phyloP scores from a whole-genome alignment of 106 monocot species.

The Dendrobium catenatum region DNA sequence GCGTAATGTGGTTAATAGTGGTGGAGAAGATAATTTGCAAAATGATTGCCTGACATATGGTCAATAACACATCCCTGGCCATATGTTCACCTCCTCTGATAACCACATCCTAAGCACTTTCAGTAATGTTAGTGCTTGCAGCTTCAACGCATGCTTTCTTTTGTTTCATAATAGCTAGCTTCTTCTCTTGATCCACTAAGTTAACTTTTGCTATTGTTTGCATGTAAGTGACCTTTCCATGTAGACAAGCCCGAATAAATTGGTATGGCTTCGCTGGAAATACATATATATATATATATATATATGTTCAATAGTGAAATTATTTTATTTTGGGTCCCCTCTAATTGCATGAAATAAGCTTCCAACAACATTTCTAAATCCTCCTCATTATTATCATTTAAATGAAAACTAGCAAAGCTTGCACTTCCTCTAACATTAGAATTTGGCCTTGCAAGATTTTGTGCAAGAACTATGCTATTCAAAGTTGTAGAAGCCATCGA shows the following conservation, averaged over 20 bases:
- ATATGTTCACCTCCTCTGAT: slow-evolving; percentile 73
- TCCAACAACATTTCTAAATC: slow-evolving; percentile 96
- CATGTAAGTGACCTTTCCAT: slow-evolving; percentile 17
- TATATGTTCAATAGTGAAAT: slow-evolving; percentile 22
- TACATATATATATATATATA: slow-evolving; percentile 48
- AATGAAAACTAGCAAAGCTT: slow-evolving; percentile 61
- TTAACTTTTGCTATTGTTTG: slow-evolving; percentile 35
- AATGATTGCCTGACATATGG: too few relatives aligned
- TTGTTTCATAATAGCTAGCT: slow-evolving; percentile 34
- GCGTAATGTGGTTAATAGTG: too few relatives aligned
- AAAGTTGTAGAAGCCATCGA: slow-evolving; percentile 42
- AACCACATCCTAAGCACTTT: slow-evolving; percentile 83
- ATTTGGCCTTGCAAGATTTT: slow-evolving; percentile 39
- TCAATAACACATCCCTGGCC: too few relatives aligned
- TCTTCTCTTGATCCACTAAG: slow-evolving; percentile 15
- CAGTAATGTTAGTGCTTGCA: slow-evolving; percentile 66
- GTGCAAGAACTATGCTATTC: slow-evolving; percentile 43
- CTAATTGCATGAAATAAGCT: slow-evolving; percentile 96
- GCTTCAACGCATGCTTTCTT: slow-evolving; percentile 53
- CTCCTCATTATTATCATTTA: slow-evolving; percentile 79
- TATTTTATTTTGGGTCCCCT: slow-evolving; percentile 89
- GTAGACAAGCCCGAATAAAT: slow-evolving; percentile 24
- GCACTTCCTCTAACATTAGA: slow-evolving; percentile 47
- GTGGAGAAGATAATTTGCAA: too few relatives aligned
- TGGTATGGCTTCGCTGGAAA: slow-evolving; percentile 54